Conservation (phyloP, 176 grass and related monocot genomes). For the Saccharum officinarum region DNA sequence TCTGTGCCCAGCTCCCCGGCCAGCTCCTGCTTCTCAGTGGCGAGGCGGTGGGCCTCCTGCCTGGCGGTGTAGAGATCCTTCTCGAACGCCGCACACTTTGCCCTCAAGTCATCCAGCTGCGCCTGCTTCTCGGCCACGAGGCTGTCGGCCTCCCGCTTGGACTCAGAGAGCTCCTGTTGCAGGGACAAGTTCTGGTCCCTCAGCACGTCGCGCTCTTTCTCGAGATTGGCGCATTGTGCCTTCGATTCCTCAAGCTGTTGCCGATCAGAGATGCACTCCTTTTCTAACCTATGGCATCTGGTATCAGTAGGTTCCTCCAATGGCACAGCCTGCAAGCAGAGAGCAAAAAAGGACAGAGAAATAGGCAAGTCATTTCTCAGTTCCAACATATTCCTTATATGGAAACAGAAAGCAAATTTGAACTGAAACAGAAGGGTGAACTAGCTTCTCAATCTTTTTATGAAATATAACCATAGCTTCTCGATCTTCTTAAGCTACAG, state of each 20-base stretch:
- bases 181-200: conserved; percentile 54
- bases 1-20: conserved; percentile 44
- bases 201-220: conserved; percentile 49
- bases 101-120: conserved; percentile 30
- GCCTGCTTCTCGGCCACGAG: conserved; percentile 53
- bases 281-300: conserved; percentile 44
- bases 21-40: conserved; percentile 49
- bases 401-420: not conserved
- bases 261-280: conserved; percentile 39
- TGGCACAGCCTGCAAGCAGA: conserved; percentile 31
- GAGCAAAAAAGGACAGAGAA: not conserved
- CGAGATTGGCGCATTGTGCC: conserved; percentile 36
- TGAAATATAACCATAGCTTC: not conserved
- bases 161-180: conserved; percentile 33
- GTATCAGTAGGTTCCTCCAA: conserved; percentile 33
- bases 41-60: conserved; percentile 35
- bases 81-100: conserved; percentile 30
- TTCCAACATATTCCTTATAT: not conserved
- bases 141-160: conserved; percentile 28
- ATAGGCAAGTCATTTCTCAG: not conserved
- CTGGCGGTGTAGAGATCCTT: conserved; percentile 38
- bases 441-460: not conserved
- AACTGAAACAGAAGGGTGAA: not conserved
- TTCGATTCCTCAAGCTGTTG: conserved; percentile 58
- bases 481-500: not conserved